These are phyloP conservation scores for Spinacia oleracea DNA, from an alignment of 179 eudicot genomes.

Conservation along the genomic window DNA sequence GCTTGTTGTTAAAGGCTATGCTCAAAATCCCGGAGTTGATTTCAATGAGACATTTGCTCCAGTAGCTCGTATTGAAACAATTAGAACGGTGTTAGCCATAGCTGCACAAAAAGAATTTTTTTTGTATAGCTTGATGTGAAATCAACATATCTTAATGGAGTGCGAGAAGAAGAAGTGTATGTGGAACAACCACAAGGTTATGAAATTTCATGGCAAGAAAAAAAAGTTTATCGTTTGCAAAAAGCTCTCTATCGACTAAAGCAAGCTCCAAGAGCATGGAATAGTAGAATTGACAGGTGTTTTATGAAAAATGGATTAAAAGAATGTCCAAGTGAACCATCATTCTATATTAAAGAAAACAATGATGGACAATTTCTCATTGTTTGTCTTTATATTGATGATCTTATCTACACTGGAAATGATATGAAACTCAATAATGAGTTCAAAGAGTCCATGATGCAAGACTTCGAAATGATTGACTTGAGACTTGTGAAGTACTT, in stretches of 20 bases:
- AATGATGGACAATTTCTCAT: too few species aligned
- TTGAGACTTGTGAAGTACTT: too few species aligned
- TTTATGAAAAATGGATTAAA: too few species aligned
- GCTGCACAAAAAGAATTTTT: not conserved
- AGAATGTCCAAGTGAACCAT: too few species aligned
- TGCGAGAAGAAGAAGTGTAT: slow-evolving; percentile 19
- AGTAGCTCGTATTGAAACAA: not conserved
- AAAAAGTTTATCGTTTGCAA: not conserved
- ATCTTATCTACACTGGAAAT: too few species aligned
- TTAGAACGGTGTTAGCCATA: not conserved
- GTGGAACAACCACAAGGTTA: slow-evolving; percentile 20
- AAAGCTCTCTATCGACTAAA: slow-evolving; percentile 6
- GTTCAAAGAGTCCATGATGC: too few species aligned
- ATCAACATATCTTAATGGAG: too few species aligned
- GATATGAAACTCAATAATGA: too few species aligned
- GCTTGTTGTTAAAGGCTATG: slow-evolving; percentile 16
- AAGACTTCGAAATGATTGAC: too few species aligned
- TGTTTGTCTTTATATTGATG: too few species aligned
- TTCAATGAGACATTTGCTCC: slow-evolving; percentile 21
- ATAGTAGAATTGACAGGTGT: not conserved
- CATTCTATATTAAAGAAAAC: too few species aligned
- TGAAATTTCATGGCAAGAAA: not conserved
- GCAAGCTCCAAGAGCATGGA: slow-evolving; percentile 31
- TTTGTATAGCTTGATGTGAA: too few species aligned
- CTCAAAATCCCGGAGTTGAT: slow-evolving; percentile 15